Base-by-base conservation (phyloP, 345 rosid species). In the Kandelia obovata region DNA sequence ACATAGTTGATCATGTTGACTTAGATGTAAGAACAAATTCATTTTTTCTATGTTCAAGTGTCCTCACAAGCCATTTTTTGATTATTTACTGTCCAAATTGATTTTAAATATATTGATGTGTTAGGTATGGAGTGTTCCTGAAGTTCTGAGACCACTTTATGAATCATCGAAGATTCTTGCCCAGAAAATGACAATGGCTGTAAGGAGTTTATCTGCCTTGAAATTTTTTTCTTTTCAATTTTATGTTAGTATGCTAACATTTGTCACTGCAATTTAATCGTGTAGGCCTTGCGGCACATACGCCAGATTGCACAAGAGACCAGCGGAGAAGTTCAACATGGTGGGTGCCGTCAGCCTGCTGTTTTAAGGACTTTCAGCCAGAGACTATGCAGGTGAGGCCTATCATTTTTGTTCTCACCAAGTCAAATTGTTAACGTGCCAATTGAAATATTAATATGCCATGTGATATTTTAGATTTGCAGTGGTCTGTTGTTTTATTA, bases 1-100 rank as follows among this genome's bases (percentile, higher is more conserved):
- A 94, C 82, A 91, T 94, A 74, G 98, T 94, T 46, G 98, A 94
- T 83, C 98, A 93, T 80, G 85, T 94, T 80, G 97, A 94, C 73
- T 82, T 91, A 62, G 95, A 91, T 84, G 98, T 94, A 80, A 82
- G 98, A 32, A 62, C 35, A 37, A 0, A 46, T 20, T 60, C 47
- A 28, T 9, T 27, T 71, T 34, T 4, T 43, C 49, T 61, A 32
- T 53, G 23, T 74, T 65, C 21, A 1, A 9, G 32, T 56, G 67
- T 66, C 27, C 15, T 61, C 26, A 16, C 26, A 31, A 46, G 10
- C 15, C 17, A 8, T 16, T 16, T n/a, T 62, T 11, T 31, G 13
- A 31, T 65, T 58, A 1, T 58, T 61, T 27, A 27, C 70, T 64
- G 65, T 35, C 23, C 52, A 28, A 8, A 51, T 53, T 47, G 19